These are phyloP conservation scores for Pyrus bretschneideri DNA, from an alignment of 306 rosid genomes.

Conservation along the genomic window DNA sequence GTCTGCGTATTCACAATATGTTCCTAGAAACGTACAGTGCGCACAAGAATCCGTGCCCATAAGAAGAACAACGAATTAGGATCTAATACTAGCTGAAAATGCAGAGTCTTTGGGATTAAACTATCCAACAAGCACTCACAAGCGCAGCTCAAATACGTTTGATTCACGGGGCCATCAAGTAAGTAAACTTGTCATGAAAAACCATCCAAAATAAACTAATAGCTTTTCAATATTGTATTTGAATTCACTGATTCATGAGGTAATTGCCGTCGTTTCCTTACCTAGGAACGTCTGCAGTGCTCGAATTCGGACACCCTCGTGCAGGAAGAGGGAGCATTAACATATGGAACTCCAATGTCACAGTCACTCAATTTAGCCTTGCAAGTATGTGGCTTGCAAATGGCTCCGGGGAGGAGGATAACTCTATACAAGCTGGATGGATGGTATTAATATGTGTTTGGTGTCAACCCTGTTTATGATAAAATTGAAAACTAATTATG, in stretches of 20 bases:
- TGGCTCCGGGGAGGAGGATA: neutral
- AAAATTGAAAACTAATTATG: neutral
- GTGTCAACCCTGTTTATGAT: neutral
- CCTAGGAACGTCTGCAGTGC: constrained; percentile 7
- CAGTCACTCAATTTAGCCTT: constrained; percentile 10
- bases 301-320: neutral
- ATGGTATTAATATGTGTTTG: constrained; percentile 11
- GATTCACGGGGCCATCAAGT: constrained; percentile 1
- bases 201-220: neutral
- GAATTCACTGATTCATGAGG: neutral
- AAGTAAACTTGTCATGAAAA: neutral
- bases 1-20: neutral
- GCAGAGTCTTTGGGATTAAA: neutral
- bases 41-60: constrained; percentile 20
- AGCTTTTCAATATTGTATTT: neutral
- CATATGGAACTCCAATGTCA: constrained; percentile 13
- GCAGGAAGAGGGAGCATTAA: constrained; percentile 13
- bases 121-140: neutral
- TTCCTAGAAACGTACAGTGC: constrained; percentile 1
- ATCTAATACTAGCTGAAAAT: constrained; percentile 11
- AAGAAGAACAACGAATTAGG: constrained; percentile 9
- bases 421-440: constrained; percentile 16
- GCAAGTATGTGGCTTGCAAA: neutral
- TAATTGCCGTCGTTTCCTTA: neutral
- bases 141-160: neutral